phyloP scores from a whole-genome alignment of 1,284 basidiomycete species.

The Papiliotrema laurentii region DNA sequence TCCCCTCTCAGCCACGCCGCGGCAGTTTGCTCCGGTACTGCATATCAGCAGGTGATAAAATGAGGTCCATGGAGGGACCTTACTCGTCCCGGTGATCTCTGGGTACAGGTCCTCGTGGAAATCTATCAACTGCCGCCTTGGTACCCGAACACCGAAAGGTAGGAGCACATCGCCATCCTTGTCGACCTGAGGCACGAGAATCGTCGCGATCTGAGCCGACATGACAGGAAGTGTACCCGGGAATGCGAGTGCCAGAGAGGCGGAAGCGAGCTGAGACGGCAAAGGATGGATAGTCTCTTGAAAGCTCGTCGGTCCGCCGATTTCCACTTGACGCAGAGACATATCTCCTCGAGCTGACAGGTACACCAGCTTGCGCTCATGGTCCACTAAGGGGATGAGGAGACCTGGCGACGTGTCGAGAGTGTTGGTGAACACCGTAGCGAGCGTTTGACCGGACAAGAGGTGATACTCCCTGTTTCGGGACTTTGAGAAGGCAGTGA shows the following conservation, averaged over 20 bases:
- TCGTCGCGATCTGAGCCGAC: conserved; percentile 48
- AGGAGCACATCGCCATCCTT: conserved; percentile 45
- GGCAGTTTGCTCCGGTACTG: conserved; percentile 41
- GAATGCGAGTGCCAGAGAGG: conserved; percentile 39
- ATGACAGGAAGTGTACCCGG: conserved; percentile 45
- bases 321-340: conserved; percentile 47
- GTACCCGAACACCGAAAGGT: conserved; percentile 45
- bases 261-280: conserved; percentile 31
- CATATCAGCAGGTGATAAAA: conserved; percentile 10
- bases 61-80: conserved; percentile 5
- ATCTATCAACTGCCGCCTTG: conserved; percentile 50
- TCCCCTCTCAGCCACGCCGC: conserved; percentile 42
- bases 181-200: conserved; percentile 41
- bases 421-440: conserved; percentile 29
- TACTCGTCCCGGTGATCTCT: conserved; percentile 31
- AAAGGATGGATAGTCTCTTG: conserved; percentile 40
- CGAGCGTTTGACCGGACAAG: conserved; percentile 25
- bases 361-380: conserved; percentile 46
- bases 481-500: conserved; percentile 46
- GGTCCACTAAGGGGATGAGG: conserved; percentile 45
- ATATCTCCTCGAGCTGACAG: conserved; percentile 48
- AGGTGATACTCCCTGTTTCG: conserved; percentile 34
- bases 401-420: conserved; percentile 47
- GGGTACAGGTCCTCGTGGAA: conserved; percentile 50
- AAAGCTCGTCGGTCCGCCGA: conserved; percentile 38